A percentile compares a stretch with the other conserved stretches of the same genome.
phyloP scores from a whole-genome alignment of 208 protist genomes.

The Wallacemonas rigidus region DNA sequence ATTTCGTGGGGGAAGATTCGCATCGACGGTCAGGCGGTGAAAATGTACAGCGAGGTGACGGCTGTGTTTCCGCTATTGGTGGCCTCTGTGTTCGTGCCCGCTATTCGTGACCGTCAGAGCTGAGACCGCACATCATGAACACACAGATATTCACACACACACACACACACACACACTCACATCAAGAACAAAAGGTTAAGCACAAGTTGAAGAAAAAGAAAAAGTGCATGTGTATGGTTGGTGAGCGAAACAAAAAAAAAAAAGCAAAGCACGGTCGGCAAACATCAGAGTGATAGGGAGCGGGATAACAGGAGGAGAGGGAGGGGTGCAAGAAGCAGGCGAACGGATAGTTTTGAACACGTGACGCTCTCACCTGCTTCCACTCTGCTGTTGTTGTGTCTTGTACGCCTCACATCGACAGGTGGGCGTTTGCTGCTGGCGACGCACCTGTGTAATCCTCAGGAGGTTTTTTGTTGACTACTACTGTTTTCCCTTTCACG shows the following conservation, averaged over 20 bases:
- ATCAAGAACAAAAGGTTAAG: no score
- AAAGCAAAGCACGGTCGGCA: not conserved
- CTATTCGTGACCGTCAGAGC: conserved; percentile 34
- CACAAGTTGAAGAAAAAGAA: no score
- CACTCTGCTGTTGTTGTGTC: no score
- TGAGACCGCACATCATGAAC: not conserved
- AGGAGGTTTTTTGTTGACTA: no score
- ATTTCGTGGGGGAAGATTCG: conserved; percentile 99
- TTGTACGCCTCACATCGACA: no score
- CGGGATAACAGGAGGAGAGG: no score
- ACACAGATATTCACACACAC: not conserved
- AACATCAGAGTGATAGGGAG: not conserved
- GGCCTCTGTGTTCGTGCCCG: conserved; percentile 91
- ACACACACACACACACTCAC: not conserved
- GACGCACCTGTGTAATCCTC: no score
- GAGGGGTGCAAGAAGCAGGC: no score
- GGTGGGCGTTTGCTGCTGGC: no score
- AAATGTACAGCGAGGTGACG: conserved; percentile 98
- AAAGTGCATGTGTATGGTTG: not conserved
- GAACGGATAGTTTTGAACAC: no score
- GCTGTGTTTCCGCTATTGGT: conserved; percentile 98
- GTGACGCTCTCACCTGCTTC: no score
- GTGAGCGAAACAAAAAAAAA: not conserved
- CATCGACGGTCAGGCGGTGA: conserved; percentile 95
- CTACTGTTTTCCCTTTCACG: no score